Evolutionary conservation across 495 filamentous ascomycete species (phyloP).

Genomic region (Penicillium subrubescens): DNA sequence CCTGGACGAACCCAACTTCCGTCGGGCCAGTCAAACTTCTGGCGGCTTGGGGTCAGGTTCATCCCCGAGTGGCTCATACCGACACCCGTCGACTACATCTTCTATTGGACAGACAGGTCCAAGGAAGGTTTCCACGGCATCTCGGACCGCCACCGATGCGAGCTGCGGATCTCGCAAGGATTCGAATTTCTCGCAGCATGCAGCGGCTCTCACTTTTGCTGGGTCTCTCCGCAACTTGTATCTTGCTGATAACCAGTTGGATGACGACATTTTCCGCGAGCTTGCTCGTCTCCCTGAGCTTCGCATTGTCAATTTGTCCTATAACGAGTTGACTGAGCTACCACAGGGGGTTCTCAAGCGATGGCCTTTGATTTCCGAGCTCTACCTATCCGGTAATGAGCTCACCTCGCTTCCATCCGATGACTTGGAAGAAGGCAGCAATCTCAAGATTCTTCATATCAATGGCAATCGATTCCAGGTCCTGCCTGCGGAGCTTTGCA

Average conservation of each 20-base stretch:
- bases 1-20: constrained; percentile 61
- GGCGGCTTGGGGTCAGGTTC: constrained; percentile 72
- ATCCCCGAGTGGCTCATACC: constrained; percentile 64
- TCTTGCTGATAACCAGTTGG: constrained; percentile 89
- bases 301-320: constrained; percentile 88
- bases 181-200: constrained; percentile 71
- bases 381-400: constrained; percentile 96
- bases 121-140: constrained; percentile 82
- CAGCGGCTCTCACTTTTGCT: constrained; percentile 77
- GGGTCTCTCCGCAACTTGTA: constrained; percentile 80
- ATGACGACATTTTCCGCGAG: constrained; percentile 93
- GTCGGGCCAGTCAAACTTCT: constrained; percentile 85
- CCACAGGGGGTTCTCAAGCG: constrained; percentile 82
- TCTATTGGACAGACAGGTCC: constrained; percentile 68
- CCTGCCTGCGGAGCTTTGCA: constrained; percentile 90
- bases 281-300: constrained; percentile 80
- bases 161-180: constrained; percentile 78
- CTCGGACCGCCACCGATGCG: constrained; percentile 60
- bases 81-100: constrained; percentile 82
- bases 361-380: constrained; percentile 84
- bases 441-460: constrained; percentile 88
- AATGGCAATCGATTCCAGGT: constrained; percentile 98
- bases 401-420: constrained; percentile 89
- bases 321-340: constrained; percentile 91
- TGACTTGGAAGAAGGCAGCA: constrained; percentile 84